These are phyloP conservation scores for Tolypocladium sp. DNA, from an alignment of 2,329 filamentous ascomycete genomes.

Conservation along the genomic window DNA sequence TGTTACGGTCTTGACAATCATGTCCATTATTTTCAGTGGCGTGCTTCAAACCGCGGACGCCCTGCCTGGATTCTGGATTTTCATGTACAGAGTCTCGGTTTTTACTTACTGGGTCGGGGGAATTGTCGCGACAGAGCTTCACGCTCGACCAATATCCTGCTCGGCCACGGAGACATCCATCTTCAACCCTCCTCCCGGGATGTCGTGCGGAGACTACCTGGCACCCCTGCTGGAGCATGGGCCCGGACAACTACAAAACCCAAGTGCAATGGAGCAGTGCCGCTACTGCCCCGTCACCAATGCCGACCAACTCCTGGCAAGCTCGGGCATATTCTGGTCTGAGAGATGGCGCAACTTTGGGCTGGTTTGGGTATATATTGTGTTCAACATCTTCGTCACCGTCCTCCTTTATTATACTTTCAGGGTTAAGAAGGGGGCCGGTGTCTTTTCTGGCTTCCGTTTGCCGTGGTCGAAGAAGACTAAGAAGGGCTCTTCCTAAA, in stretches of 20 bases:
- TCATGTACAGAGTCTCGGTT: constrained; percentile 60
- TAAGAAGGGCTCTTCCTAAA: neutral
- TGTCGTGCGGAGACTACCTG: constrained; percentile 58
- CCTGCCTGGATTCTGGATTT: constrained; percentile 66
- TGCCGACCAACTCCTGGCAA: constrained; percentile 52
- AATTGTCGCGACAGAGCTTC: constrained; percentile 58
- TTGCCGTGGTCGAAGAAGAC: constrained; percentile 6
- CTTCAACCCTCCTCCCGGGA: constrained; percentile 54
- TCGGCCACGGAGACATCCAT: constrained; percentile 46
- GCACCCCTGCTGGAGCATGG: constrained; percentile 39
- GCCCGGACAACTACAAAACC: constrained; percentile 54
- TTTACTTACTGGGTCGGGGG: constrained; percentile 62
- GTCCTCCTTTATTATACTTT: constrained; percentile 55
- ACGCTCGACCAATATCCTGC: constrained; percentile 43
- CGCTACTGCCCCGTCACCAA: constrained; percentile 55
- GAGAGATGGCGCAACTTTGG: constrained; percentile 63
- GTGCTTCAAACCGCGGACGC: constrained; percentile 50
- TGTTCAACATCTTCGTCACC: constrained; percentile 52
- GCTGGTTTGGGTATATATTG: constrained; percentile 57
- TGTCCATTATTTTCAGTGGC: constrained; percentile 53
- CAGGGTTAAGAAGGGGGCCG: constrained; percentile 35
- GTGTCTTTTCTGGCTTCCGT: neutral
- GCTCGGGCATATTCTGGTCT: constrained; percentile 35
- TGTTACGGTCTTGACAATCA: constrained; percentile 48
- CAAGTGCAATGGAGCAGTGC: constrained; percentile 45